Percentiles rank a stretch among this genome's conserved stretches.
phyloP scores from a whole-genome alignment of 352 stramenopile genomes.

The Phytophthora citricola region DNA sequence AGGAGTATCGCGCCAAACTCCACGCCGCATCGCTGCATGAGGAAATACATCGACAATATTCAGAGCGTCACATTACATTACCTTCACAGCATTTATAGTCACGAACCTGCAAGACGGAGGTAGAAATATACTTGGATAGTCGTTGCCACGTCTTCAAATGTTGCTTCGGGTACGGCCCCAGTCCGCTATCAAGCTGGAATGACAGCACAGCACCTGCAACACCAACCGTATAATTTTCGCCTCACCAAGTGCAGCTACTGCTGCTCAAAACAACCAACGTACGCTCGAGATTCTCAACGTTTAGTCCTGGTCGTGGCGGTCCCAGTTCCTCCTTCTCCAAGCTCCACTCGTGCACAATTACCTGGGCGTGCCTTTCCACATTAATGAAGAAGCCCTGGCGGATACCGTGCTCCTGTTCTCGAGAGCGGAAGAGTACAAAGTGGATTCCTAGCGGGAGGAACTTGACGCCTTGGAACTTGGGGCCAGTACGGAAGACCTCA shows the following conservation, averaged over 20 bases:
- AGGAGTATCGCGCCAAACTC: constrained; percentile 71
- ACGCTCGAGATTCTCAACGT: constrained; percentile 79
- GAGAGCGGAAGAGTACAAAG: constrained; percentile 83
- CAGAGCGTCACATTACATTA: background rate
- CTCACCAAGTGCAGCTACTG: background rate
- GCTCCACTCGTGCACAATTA: constrained; percentile 83
- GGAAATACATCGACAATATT: background rate
- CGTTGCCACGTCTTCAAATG: constrained; percentile 76
- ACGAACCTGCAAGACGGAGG: constrained; percentile 59
- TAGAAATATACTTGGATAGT: constrained; percentile 74
- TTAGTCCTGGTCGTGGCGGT: constrained; percentile 54
- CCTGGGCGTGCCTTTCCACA: constrained; percentile 62
- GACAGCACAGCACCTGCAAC: constrained; percentile 61
- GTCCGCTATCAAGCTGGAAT: constrained; percentile 83
- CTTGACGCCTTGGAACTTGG: constrained; percentile 87
- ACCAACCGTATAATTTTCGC: background rate
- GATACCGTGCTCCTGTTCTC: constrained; percentile 81
- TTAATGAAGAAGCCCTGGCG: constrained; percentile 86
- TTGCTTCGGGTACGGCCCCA: constrained; percentile 83
- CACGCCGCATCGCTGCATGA: constrained; percentile 64
- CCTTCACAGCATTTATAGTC: background rate
- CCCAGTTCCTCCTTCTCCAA: constrained; percentile 80
- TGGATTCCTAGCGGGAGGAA: constrained; percentile 83
- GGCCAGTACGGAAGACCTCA: constrained; percentile 81
- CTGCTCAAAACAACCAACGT: constrained; percentile 21